phyloP scores from a whole-genome alignment of 139 green algal genomes.

The Micractinium sp. region DNA sequence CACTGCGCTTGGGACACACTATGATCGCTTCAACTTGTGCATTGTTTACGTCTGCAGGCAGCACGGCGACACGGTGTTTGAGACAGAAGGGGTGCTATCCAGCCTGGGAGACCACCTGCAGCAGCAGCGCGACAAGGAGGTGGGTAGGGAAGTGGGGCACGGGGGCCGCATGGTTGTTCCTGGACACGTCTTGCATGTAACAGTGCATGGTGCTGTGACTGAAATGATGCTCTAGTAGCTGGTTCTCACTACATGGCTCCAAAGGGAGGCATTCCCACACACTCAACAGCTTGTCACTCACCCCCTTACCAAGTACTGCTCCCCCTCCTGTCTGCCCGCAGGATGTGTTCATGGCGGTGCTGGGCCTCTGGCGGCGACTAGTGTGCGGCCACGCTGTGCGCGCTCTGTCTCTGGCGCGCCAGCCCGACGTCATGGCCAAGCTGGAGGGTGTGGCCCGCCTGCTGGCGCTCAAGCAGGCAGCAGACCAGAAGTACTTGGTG shows the following conservation, averaged over 20 bases:
- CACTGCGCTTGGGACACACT: background rate
- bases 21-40: background rate
- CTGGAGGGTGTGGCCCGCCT: constrained; percentile 77
- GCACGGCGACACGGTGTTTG: constrained; percentile 16
- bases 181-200: too few relatives aligned
- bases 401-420: constrained; percentile 33
- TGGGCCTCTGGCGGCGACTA: constrained; percentile 57
- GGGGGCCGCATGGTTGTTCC: background rate
- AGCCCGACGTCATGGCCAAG: constrained; percentile 48
- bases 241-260: too few relatives aligned
- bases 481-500: constrained; percentile 79
- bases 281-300: background rate
- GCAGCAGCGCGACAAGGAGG: constrained; percentile 16
- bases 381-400: constrained; percentile 35
- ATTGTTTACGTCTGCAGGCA: background rate
- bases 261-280: background rate
- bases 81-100: constrained; percentile 4
- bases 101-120: constrained; percentile 33
- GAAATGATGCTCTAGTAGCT: too few relatives aligned
- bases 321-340: constrained; percentile 9
- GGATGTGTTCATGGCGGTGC: constrained; percentile 67
- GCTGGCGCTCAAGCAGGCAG: constrained; percentile 69
- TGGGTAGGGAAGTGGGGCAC: background rate
- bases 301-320: background rate
- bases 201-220: too few relatives aligned